Evolutionary conservation across 305 asterid species (phyloP), one percentile per base, ranked within the genome.

Genomic region (Fraxinus sp.): DNA sequence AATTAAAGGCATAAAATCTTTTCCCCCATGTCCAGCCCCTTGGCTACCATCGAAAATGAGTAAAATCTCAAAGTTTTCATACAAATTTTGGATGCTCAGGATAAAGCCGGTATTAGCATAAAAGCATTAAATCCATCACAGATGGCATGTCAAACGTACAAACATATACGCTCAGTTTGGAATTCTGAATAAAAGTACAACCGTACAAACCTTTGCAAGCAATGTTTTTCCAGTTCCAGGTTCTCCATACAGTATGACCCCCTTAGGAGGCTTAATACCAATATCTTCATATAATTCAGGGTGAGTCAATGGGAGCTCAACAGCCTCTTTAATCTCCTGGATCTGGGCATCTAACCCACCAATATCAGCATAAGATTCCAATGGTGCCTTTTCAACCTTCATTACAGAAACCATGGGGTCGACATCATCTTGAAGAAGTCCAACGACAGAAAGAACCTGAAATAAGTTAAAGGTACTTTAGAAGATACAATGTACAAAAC

Each of bases 321-420:
- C 99, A 14, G 99, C 99, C 88, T 95, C 98, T 81, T 95, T 95
- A 76, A 95, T 95, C 86, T 95, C 99, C 90, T 95, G 98, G 80
- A 95, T 95, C 91, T 95, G 99, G 59, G 98, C 97, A 84, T 95
- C 99, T 3, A 95, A 86, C n/a, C 99, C 99, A 83, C 99, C 99
- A 44, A 95, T 94, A 87, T 95, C 99, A 80, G 99, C 98, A 92
- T 95, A 95, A 0, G 99, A 94, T 86, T 95, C 99, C 91, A 95
- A 78, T 1, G 98, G 99, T 80, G 99, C 98, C 88, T 95, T 95
- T 89, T 95, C 99, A 64, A 95, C 99, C 88, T 95, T 95, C 99
- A 95, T 95, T 26, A 95, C 99, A 8, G 99, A 95, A 9, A 95
- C 99, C 99, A 95, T 94, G 52, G 99, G 99, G 64, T 95, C 99